Evolutionary conservation across 371 early-diverging fungal species (phyloP).

Genomic region (Fennellomyces sp.): DNA sequence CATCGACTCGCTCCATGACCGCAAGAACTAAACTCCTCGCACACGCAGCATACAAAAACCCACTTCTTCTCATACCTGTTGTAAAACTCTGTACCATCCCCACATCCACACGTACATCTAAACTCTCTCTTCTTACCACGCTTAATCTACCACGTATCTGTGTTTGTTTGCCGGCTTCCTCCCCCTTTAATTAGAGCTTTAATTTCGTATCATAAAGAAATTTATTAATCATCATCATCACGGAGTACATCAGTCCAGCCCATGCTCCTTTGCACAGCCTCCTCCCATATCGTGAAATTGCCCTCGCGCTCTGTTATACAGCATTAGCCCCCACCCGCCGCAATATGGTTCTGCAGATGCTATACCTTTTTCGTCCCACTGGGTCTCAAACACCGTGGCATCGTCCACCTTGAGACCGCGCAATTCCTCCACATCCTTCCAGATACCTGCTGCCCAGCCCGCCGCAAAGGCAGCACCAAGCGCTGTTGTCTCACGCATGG

Average conservation of each 20-base stretch:
- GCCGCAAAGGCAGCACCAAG: conserved; percentile 95
- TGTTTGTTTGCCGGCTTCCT: neutral
- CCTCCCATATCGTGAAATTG: conserved; percentile 16
- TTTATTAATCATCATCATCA: conserved; percentile 10
- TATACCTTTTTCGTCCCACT: conserved; percentile 44
- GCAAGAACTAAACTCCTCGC: neutral
- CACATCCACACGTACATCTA: neutral
- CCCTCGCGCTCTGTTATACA: conserved; percentile 7
- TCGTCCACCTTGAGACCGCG: conserved; percentile 29
- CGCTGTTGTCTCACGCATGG: conserved; percentile 92
- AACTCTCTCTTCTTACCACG: neutral
- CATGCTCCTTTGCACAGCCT: conserved; percentile 21
- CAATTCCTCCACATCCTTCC: conserved; percentile 55
- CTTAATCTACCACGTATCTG: neutral
- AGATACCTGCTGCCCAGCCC: conserved; percentile 80
- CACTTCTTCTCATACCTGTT: neutral
- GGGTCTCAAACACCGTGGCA: conserved; percentile 46
- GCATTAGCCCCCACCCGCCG: too few species aligned
- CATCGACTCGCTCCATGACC: conserved; percentile 37
- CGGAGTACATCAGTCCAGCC: conserved; percentile 23
- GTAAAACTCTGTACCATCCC: conserved; percentile 6
- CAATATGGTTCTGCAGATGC: too few species aligned
- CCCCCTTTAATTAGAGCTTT: neutral
- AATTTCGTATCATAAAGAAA: neutral
- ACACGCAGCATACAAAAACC: neutral